phyloP scores from a whole-genome alignment of 2,329 filamentous ascomycete genomes.

The Elsinoe necatrix region DNA sequence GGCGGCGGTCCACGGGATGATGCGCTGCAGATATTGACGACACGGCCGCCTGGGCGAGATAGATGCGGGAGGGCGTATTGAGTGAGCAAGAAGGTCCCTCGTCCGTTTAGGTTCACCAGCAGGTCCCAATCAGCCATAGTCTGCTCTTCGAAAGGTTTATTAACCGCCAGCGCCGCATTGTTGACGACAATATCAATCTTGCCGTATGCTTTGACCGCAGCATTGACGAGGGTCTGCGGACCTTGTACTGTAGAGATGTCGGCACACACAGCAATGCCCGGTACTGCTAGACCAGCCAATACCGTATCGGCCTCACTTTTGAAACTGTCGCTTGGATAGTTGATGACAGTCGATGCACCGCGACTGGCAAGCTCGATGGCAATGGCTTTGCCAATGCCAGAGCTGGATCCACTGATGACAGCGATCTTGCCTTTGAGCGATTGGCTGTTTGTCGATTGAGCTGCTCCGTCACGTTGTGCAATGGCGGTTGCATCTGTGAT shows the following conservation, averaged over 20 bases:
- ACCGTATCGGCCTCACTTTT: slow-evolving; percentile 27
- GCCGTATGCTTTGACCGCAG: slow-evolving; percentile 30
- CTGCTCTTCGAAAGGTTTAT: slow-evolving; percentile 33
- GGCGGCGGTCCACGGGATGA: slow-evolving; percentile 31
- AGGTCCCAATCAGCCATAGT: slow-evolving; percentile 34
- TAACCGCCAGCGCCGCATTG: slow-evolving; percentile 32
- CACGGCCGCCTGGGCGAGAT: slow-evolving; percentile 30
- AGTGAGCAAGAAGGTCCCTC: slow-evolving; percentile 37
- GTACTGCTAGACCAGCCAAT: slow-evolving; percentile 25
- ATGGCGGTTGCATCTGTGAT: neutral
- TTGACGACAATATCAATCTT: slow-evolving; percentile 36
- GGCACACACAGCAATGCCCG: slow-evolving; percentile 35
- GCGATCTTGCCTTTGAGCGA: slow-evolving; percentile 18
- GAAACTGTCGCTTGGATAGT: slow-evolving; percentile 37
- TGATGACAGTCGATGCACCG: slow-evolving; percentile 42
- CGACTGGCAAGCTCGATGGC: slow-evolving; percentile 38
- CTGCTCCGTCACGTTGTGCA: neutral
- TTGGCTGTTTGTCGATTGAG: neutral
- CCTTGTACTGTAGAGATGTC: slow-evolving; percentile 35
- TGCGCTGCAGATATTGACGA: slow-evolving; percentile 38
- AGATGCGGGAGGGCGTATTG: slow-evolving; percentile 35
- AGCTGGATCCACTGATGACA: slow-evolving; percentile 29
- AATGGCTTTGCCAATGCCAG: slow-evolving; percentile 41
- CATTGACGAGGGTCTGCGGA: slow-evolving; percentile 31
- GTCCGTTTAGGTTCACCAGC: slow-evolving; percentile 36